Conservation (phyloP, 768 basidiomycete species). For the Punctularia strigosozonata region DNA sequence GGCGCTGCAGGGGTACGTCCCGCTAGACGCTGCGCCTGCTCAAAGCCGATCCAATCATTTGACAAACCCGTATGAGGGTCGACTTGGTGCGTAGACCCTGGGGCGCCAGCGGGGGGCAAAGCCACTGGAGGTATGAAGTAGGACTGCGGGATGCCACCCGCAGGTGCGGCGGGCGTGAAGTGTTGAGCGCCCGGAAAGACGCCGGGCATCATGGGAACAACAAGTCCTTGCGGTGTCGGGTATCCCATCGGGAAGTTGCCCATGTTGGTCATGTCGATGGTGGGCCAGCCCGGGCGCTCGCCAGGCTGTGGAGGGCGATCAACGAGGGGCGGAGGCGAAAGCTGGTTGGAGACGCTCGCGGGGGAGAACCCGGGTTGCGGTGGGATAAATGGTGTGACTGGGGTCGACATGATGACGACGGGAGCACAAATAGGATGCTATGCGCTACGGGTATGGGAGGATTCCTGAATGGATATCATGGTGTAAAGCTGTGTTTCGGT, state of each 20-base stretch:
- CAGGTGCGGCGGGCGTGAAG: constrained; percentile 4
- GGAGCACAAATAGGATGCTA: no score
- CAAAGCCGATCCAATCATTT: constrained; percentile 20
- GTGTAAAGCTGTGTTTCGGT: no score
- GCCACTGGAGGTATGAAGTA: constrained; percentile 20
- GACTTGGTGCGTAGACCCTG: neutral
- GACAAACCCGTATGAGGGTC: constrained; percentile 13
- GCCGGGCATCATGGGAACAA: constrained; percentile 4
- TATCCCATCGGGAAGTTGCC: constrained; percentile 10
- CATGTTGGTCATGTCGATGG: constrained; percentile 2
- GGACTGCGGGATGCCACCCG: constrained; percentile 13
- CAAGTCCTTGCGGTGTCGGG: no score
- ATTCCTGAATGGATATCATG: no score
- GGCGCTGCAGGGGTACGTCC: constrained; percentile 6
- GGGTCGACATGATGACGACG: neutral
- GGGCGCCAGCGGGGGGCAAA: constrained; percentile 10
- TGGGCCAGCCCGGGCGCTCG: constrained; percentile 4
- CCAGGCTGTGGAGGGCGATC: constrained; percentile 14
- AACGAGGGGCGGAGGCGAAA: constrained; percentile 13
- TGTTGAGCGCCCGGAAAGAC: constrained; percentile 10
- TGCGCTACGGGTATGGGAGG: no score
- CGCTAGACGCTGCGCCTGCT: constrained; percentile 1
- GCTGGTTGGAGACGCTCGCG: neutral
- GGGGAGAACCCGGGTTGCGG: neutral
- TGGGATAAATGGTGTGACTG: neutral